phyloP scores from a whole-genome alignment of 2,329 filamentous ascomycete species.

The Didymella pinodella region DNA sequence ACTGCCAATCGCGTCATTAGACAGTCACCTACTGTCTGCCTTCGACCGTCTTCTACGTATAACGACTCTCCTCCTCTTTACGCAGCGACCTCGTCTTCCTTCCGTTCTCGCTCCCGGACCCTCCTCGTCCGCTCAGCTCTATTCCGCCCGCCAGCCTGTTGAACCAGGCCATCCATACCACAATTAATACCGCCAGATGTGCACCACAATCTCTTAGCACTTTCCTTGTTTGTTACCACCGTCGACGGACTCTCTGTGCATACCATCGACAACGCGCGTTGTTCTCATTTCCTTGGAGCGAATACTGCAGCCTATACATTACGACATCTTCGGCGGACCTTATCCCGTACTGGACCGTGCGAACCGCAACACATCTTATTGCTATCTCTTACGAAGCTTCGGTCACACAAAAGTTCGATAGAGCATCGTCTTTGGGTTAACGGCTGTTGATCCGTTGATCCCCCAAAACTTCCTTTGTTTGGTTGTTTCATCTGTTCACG shows the following conservation, averaged over 20 bases:
- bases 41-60: slow-evolving; percentile 47
- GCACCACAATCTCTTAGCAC: slow-evolving; percentile 53
- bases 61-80: slow-evolving; percentile 49
- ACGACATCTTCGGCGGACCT: slow-evolving; percentile 36
- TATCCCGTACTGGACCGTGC: slow-evolving; percentile 12
- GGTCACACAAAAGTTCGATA: slow-evolving; percentile 50
- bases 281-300: slow-evolving; percentile 40
- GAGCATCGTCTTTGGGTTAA: slow-evolving; percentile 48
- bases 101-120: slow-evolving; percentile 41
- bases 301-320: slow-evolving; percentile 38
- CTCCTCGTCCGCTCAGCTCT: slow-evolving; percentile 33
- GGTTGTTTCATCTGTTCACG: slow-evolving; percentile 34
- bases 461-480: slow-evolving; percentile 42
- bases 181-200: slow-evolving; percentile 55
- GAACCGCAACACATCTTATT: slow-evolving; percentile 41
- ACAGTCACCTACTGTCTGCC: slow-evolving; percentile 39
- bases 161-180: slow-evolving; percentile 50
- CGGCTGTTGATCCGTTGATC: slow-evolving; percentile 45
- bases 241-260: slow-evolving; percentile 50
- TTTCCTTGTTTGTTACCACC: slow-evolving; percentile 52
- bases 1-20: slow-evolving; percentile 38
- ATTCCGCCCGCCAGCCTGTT: slow-evolving; percentile 47
- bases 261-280: slow-evolving; percentile 50
- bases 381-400: slow-evolving; percentile 43
- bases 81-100: slow-evolving; percentile 46